phyloP scores from a whole-genome alignment of 1,139 yeast genomes.

The Debaryomycetaceae sp. region DNA sequence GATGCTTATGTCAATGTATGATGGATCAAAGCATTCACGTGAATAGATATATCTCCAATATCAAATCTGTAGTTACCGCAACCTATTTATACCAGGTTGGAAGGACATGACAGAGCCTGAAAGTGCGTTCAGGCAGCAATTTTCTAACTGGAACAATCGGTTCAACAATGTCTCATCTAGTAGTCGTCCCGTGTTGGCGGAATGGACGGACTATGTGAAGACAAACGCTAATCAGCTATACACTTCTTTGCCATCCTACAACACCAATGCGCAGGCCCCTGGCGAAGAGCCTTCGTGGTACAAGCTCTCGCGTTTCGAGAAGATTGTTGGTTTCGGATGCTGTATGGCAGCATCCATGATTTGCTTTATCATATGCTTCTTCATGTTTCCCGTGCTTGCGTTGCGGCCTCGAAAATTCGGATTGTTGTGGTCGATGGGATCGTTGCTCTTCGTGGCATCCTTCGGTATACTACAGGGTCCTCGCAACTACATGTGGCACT shows the following conservation, averaged over 20 bases:
- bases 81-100: background rate
- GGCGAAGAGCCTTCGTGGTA: slow-evolving; percentile 53
- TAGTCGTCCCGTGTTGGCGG: slow-evolving; percentile 31
- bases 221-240: slow-evolving; percentile 42
- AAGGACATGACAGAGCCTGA: slow-evolving; percentile 39
- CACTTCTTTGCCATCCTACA: slow-evolving; percentile 36
- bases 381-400: slow-evolving; percentile 85
- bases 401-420: slow-evolving; percentile 90
- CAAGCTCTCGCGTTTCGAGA: slow-evolving; percentile 69
- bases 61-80: background rate
- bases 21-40: background rate
- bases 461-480: slow-evolving; percentile 96
- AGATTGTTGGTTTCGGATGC: slow-evolving; percentile 72
- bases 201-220: slow-evolving; percentile 46
- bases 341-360: slow-evolving; percentile 73
- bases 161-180: slow-evolving; percentile 9
- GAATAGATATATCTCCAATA: background rate
- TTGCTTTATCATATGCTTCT: slow-evolving; percentile 79
- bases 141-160: slow-evolving; percentile 35
- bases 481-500: slow-evolving; percentile 66
- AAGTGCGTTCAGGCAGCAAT: slow-evolving; percentile 40
- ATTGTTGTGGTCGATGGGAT: slow-evolving; percentile 87
- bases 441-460: slow-evolving; percentile 78
- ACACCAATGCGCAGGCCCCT: slow-evolving; percentile 18
- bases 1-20: background rate